phyloP scores from a whole-genome alignment of 139 green algal species.

The Tetratostichococcus sp. region DNA sequence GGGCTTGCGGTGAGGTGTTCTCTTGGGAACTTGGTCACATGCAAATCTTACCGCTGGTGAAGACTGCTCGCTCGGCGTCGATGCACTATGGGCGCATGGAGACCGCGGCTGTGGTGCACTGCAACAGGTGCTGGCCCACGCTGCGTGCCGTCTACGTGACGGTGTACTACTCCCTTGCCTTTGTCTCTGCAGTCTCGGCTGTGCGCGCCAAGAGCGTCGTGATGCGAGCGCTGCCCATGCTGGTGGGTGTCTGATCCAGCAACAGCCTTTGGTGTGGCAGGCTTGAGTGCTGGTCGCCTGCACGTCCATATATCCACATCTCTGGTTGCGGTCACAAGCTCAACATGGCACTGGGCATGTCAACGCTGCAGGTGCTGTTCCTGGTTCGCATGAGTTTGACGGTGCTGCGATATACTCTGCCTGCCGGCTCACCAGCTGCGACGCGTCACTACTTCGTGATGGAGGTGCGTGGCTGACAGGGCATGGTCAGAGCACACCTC shows the following conservation, averaged over 20 bases:
- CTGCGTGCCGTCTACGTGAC: background rate
- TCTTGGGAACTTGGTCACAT: too few species aligned
- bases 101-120: background rate
- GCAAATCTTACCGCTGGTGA: too few species aligned
- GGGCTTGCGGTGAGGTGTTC: slow-evolving; percentile 19
- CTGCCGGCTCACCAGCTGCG: slow-evolving; percentile 5
- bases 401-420: background rate
- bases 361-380: background rate
- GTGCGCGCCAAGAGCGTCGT: slow-evolving; percentile 6
- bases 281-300: too few species aligned
- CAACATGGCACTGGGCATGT: too few species aligned
- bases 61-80: too few species aligned
- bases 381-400: background rate
- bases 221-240: background rate
- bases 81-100: too few species aligned
- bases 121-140: too few species aligned
- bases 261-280: too few species aligned
- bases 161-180: slow-evolving; percentile 12
- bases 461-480: slow-evolving; percentile 3
- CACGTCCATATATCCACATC: too few species aligned
- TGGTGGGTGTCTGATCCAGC: background rate
- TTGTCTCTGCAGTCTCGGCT: slow-evolving; percentile 2
- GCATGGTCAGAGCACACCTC: too few species aligned
- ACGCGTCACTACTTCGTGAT: slow-evolving; percentile 20
- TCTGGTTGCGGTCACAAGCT: too few species aligned